Evolutionary conservation across 768 basidiomycete genomes (phyloP), one percentile per base, ranked within the genome.

Genomic region (Phlebiopsis flavidoalba): DNA sequence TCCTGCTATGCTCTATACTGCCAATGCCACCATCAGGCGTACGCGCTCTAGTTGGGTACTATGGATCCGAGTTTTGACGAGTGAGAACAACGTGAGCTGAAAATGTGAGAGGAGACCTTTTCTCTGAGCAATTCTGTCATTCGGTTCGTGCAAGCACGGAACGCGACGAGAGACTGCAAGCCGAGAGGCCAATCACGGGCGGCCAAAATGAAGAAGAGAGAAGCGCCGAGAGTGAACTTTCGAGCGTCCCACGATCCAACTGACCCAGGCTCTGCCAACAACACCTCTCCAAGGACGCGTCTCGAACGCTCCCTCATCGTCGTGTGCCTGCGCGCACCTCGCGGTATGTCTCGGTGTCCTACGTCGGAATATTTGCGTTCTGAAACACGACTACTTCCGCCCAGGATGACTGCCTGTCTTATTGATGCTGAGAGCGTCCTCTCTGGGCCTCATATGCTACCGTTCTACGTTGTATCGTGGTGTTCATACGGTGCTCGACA

Each of bases 341-440:
- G 64, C 64, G 64, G 64, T 65, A 63, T 48, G 62, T 61, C 31
- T 12, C 45, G 21, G 2, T 24, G 14, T 35, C 17, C 37, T 14
- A 17, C 21, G 37, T 40, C n/a, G 31, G 36, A 35, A 8, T 17
- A 5, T 11, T 11, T 26, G 8, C 22, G 17, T 11, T 3, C 58
- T 59, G 15, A 59, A 51, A 3, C 11, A 43, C 40, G 40, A 10
- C 17, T 17, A 3, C 40, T 3, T 7, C 35, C 31, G 8, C 17
- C 19, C 21, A 89, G 88, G 81, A 89, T 91, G 89, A 86, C 80
- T 87, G 83, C 77, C 79, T 76, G 76, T 74, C 73, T 70, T 76
- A 85, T 89, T 85, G 82, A 92, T 91, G 89, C 83, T 89, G 76
- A 84, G 84, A 85, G 88, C 83, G 84, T 88, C 87, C 83, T 85